Evolutionary conservation across 306 rosid species (phyloP).

Genomic region (Urtica urens): DNA sequence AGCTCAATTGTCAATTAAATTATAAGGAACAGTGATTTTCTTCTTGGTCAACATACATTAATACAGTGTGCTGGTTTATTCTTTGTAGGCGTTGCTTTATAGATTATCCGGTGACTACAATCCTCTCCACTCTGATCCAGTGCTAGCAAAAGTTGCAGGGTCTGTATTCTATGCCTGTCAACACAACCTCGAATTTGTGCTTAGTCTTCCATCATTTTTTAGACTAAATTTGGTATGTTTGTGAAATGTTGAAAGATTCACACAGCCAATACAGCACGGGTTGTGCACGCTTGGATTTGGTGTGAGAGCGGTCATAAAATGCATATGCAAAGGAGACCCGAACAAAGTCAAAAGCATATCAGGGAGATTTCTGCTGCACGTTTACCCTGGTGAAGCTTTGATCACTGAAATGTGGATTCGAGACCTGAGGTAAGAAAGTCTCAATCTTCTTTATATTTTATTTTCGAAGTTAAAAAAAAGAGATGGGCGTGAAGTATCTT

Average conservation of each 20-base stretch:
- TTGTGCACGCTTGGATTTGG: constrained; percentile 87
- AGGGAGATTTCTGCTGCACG: constrained; percentile 77
- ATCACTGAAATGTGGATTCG: constrained; percentile 93
- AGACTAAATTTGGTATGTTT: constrained; percentile 10
- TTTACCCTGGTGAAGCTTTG: constrained; percentile 85
- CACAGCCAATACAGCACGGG: constrained; percentile 85
- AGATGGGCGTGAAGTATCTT: too few relatives aligned
- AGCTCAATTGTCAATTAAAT: too few relatives aligned
- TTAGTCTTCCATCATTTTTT: not conserved
- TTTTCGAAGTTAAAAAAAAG: too few relatives aligned
- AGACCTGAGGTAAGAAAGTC: constrained; percentile 44
- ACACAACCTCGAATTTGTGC: not conserved
- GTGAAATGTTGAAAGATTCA: constrained; percentile 42
- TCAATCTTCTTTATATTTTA: not conserved
- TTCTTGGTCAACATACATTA: too few relatives aligned
- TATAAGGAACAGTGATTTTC: too few relatives aligned
- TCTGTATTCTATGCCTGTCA: constrained; percentile 30
- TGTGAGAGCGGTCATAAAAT: constrained; percentile 75
- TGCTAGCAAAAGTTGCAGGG: constrained; percentile 81
- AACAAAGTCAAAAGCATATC: constrained; percentile 49
- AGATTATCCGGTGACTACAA: constrained; percentile 83
- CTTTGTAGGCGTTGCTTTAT: constrained; percentile 84
- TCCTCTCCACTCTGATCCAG: constrained; percentile 91
- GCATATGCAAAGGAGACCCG: constrained; percentile 66
- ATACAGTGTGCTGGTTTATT: too few relatives aligned